Evolutionary conservation across 208 protist species (phyloP), one percentile per base, ranked within the genome.

Genomic region (Angomonas deanei): DNA sequence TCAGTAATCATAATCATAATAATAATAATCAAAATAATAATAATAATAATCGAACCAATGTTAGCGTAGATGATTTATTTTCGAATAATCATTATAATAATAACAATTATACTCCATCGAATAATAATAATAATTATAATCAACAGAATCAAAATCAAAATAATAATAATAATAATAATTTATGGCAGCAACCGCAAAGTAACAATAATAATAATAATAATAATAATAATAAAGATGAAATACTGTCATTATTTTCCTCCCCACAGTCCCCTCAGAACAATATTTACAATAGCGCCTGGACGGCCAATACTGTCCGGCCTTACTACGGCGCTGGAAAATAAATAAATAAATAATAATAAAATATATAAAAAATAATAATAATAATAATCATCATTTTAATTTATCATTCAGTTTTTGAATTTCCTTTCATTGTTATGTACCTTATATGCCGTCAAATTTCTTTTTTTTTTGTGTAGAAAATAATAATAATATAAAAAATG

Each of bases 191-290:
- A 23, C 3, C n/a, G 24, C 58, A 1, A 81, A 88, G 36, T 42
- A 8, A 42, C 11, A 42, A 42, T 42, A 42, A 42, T 42, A 42
- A 42, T 42, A 42, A 42, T 42, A 42, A 42, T 42, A 42, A 15
- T 42, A 42, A 15, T 42, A n/a, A 8, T 15, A n/a, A 8, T 15
- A 42, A 42, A 33, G 27, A 68, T 19, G 86, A 92, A 36, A 89
- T 92, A 53, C 58, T 92, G 28, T 89, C 76, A 1, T 39, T 92
- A 17, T 92, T 92, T 60, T 26, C 36, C 15, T 42, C 36, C 36
- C 36, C 36, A 15, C 11, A 8, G 15, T 42, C 36, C 8, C 36
- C 36, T 8, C 36, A 42, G 36, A n/a, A 8, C 15, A n/a, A 42
- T 42, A 15, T 53, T 5, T 24, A 15, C 19, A 26, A 26, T 27